A percentile compares a stretch with the other conserved stretches of the same genome.
phyloP scores from a whole-genome alignment of 352 stramenopile genomes.

The Hyphochytrium catenoides region DNA sequence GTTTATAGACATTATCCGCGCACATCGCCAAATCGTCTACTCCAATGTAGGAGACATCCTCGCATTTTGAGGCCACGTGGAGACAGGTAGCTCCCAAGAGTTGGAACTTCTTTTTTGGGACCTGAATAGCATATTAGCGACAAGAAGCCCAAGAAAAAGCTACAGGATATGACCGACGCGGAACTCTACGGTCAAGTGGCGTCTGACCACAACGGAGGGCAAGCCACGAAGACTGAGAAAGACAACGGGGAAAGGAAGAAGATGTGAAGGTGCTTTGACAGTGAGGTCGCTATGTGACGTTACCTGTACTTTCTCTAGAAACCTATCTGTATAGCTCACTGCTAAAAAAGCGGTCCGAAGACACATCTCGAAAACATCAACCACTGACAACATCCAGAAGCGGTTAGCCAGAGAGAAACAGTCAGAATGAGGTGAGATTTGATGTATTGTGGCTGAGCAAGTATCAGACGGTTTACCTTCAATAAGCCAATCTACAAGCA shows the following conservation, averaged over 20 bases:
- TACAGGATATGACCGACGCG: too few relatives aligned
- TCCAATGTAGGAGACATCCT: conserved; percentile 74
- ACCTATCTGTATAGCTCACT: conserved; percentile 70
- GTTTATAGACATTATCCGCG: conserved; percentile 68
- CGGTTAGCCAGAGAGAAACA: not conserved
- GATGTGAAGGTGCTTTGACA: too few relatives aligned
- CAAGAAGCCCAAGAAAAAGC: too few relatives aligned
- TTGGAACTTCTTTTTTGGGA: conserved; percentile 50
- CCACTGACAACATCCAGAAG: conserved; percentile 19
- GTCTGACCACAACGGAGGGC: too few relatives aligned
- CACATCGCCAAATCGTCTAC: conserved; percentile 71
- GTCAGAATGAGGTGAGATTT: not conserved
- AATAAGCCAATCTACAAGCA: conserved; percentile 75
- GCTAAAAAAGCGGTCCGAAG: conserved; percentile 59
- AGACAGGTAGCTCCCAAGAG: conserved; percentile 64
- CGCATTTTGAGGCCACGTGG: conserved; percentile 67
- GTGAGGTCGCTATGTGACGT: too few relatives aligned
- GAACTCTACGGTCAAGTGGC: too few relatives aligned
- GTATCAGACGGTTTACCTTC: conserved; percentile 24
- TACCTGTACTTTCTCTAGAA: conserved; percentile 59
- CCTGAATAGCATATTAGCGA: conserved; percentile 5
- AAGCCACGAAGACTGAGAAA: too few relatives aligned
- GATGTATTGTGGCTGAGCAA: too few relatives aligned
- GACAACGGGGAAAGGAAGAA: too few relatives aligned
- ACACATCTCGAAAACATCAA: conserved; percentile 77